Evolutionary conservation across 441 rosid genomes (phyloP).

Genomic region (Adansonia madagascariensis): DNA sequence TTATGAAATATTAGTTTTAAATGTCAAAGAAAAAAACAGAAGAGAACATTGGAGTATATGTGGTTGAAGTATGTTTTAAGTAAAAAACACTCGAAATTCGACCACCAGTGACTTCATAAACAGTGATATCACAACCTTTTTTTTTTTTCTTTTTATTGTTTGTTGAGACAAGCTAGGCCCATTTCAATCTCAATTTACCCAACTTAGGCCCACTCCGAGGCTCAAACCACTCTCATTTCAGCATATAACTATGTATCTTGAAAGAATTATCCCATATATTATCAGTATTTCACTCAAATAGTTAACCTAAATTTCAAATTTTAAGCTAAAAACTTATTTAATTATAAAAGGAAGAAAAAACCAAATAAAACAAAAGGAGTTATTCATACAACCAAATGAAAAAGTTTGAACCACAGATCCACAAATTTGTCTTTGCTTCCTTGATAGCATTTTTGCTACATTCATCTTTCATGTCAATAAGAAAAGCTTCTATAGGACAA

Average conservation of each 20-base stretch:
- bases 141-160: too few relatives aligned
- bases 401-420: background rate
- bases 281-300: too few relatives aligned
- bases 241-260: background rate
- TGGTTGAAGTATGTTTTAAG: too few relatives aligned
- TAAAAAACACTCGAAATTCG: too few relatives aligned
- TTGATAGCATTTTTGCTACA: background rate
- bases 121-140: too few relatives aligned
- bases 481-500: background rate
- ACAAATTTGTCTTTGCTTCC: background rate
- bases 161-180: too few relatives aligned
- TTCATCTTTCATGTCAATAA: background rate
- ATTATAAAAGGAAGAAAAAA: background rate
- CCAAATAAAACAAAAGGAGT: background rate
- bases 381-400: background rate
- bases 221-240: too few relatives aligned
- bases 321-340: background rate
- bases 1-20: background rate
- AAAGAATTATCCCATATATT: background rate
- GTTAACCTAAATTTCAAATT: background rate
- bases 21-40: too few relatives aligned
- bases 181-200: too few relatives aligned
- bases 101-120: too few relatives aligned
- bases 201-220: too few relatives aligned
- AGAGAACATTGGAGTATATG: too few relatives aligned